Conservation (phyloP, 2,329 filamentous ascomycete genomes). For the Neopestalotiopsis sp. region DNA sequence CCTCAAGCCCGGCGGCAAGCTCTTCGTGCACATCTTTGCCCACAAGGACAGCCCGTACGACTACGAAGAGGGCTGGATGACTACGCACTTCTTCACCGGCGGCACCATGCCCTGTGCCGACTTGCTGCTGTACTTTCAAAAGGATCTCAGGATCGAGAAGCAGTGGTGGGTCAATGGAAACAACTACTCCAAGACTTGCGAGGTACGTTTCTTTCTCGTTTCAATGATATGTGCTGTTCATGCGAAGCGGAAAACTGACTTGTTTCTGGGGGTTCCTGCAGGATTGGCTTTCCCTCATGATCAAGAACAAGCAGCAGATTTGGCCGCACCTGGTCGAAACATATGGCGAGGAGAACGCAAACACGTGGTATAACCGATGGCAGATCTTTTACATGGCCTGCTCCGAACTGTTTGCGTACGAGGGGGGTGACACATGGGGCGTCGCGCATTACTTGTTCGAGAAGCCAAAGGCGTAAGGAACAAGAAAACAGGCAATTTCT, state of each 20-base stretch:
- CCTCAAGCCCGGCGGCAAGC: conserved; percentile 67
- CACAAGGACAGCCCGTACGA: conserved; percentile 72
- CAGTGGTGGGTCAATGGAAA: conserved; percentile 76
- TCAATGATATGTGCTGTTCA: not conserved
- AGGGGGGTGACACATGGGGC: conserved; percentile 71
- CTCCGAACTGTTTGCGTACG: conserved; percentile 71
- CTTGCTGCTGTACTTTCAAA: conserved; percentile 70
- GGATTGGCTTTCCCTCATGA: conserved; percentile 70
- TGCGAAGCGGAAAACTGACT: not conserved
- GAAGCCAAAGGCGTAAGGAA: conserved; percentile 45
- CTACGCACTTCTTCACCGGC: conserved; percentile 74
- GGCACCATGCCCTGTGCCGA: conserved; percentile 75
- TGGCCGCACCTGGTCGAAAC: conserved; percentile 70
- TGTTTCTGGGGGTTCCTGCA: conserved; percentile 25
- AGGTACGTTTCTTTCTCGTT: conserved; percentile 47
- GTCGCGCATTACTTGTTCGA: conserved; percentile 71
- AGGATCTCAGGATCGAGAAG: conserved; percentile 61
- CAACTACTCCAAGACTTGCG: conserved; percentile 73
- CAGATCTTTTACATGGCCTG: conserved; percentile 77
- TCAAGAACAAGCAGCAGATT: conserved; percentile 61
- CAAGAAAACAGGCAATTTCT: conserved; percentile 2
- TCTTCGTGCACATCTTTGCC: conserved; percentile 73
- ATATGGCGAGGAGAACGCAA: conserved; percentile 65
- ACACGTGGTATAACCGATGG: conserved; percentile 73
- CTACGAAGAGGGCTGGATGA: conserved; percentile 77